Conservation (phyloP, 2,329 filamentous ascomycete genomes). For the Emergomyces orientalis region DNA sequence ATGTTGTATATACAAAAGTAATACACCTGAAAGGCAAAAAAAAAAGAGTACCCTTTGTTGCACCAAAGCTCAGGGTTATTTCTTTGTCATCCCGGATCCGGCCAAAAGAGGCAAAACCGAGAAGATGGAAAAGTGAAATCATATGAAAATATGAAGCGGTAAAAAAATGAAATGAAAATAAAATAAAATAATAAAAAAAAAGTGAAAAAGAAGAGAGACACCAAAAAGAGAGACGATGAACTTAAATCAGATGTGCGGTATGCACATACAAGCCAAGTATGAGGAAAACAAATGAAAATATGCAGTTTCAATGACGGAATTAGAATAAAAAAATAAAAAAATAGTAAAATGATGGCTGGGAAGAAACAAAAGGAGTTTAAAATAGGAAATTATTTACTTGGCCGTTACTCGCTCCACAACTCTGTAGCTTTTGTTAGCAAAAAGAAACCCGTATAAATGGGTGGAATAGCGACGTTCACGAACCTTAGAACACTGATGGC, state of each 20-base stretch:
- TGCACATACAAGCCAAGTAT: neutral
- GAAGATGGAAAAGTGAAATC: neutral
- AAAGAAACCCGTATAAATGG: too few relatives aligned
- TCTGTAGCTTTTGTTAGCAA: conserved; percentile 10
- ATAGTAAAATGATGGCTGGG: neutral
- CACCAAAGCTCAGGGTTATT: neutral
- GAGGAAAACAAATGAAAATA: neutral
- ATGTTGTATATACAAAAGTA: conserved; percentile 8
- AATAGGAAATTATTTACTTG: conserved; percentile 1
- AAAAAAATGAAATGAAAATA: neutral
- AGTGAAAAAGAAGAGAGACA: neutral
- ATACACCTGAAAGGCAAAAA: conserved; percentile 4
- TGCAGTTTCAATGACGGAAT: neutral
- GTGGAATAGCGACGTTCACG: neutral
- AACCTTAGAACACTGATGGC: conserved; percentile 49
- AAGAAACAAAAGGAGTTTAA: neutral
- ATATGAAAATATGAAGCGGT: neutral
- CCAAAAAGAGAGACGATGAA: neutral
- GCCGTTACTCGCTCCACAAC: conserved; percentile 16
- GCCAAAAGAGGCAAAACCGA: neutral
- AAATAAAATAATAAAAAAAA: neutral
- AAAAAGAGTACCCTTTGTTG: neutral
- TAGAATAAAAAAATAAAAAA: neutral
- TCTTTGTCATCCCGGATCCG: conserved; percentile 4
- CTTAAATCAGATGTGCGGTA: neutral